Evolutionary conservation across 345 rosid species (phyloP).

Genomic region (Brassica cretica): DNA sequence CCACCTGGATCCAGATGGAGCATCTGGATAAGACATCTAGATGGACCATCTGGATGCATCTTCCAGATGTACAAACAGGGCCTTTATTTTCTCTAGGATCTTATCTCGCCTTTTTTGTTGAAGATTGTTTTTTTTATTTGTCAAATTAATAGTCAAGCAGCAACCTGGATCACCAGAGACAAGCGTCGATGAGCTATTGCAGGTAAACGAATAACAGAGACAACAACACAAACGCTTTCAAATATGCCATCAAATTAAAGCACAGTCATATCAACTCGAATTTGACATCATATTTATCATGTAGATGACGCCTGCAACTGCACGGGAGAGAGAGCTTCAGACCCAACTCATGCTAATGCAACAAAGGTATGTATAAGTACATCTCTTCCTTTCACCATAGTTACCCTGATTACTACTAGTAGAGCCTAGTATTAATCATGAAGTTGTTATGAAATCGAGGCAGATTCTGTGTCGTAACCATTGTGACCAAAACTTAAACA

Average conservation of each 20-base stretch:
- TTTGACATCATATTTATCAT: slow-evolving; percentile 26
- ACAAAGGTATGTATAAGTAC: slow-evolving; percentile 56
- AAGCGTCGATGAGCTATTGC: slow-evolving; percentile 58
- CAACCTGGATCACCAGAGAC: slow-evolving; percentile 57
- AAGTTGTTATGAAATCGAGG: slow-evolving; percentile 1
- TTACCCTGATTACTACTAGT: neutral
- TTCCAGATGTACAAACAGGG: no score
- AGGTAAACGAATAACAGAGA: slow-evolving; percentile 46
- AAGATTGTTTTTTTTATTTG: slow-evolving; percentile 15
- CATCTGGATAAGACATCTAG: no score
- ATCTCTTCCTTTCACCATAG: slow-evolving; percentile 7
- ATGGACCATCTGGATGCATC: no score
- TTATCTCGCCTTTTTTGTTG: neutral
- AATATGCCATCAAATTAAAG: neutral
- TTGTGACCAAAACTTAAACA: slow-evolving; percentile 7
- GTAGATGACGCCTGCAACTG: slow-evolving; percentile 60
- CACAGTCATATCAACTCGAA: neutral
- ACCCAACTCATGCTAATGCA: slow-evolving; percentile 66
- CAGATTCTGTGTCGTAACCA: slow-evolving; percentile 3
- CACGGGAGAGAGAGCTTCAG: slow-evolving; percentile 75
- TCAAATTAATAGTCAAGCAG: slow-evolving; percentile 62
- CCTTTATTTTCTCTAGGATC: neutral
- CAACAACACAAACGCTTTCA: neutral
- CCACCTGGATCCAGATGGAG: no score
- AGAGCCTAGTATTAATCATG: neutral